Conservation (phyloP, 2,329 filamentous ascomycete species). For the Penicillium sp. region DNA sequence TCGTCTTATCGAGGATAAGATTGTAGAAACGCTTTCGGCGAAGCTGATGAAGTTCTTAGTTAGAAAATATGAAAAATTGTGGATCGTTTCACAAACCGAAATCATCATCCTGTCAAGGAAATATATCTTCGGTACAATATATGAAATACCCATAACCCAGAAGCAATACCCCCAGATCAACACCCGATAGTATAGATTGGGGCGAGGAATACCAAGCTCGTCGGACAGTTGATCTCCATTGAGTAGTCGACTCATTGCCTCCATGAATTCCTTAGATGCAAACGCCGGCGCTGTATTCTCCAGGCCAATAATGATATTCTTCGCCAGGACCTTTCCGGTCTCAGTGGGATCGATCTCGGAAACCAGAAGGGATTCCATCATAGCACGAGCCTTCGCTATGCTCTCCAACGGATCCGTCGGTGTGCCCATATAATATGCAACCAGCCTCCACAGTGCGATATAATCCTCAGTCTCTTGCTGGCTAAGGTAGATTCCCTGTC, state of each 20-base stretch:
- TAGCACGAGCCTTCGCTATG: conserved; percentile 54
- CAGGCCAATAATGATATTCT: conserved; percentile 72
- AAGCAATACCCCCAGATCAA: conserved; percentile 64
- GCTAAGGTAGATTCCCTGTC: conserved; percentile 67
- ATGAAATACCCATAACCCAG: conserved; percentile 57
- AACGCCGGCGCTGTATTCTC: conserved; percentile 64
- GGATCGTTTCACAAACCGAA: conserved; percentile 32
- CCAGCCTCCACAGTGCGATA: conserved; percentile 71
- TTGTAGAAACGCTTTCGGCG: conserved; percentile 56
- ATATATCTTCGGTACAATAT: conserved; percentile 49
- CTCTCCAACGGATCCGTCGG: conserved; percentile 62
- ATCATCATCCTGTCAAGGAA: conserved; percentile 55
- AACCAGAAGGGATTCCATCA: conserved; percentile 66
- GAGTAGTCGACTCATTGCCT: conserved; percentile 66
- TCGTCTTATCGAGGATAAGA: conserved; percentile 62
- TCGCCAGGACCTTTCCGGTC: conserved; percentile 63
- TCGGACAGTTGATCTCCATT: conserved; percentile 65
- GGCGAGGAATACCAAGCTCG: conserved; percentile 57
- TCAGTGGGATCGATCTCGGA: conserved; percentile 65
- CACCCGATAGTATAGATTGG: conserved; percentile 57
- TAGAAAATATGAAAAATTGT: neutral
- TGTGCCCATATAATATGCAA: conserved; percentile 68
- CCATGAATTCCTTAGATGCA: conserved; percentile 64
- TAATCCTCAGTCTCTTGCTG: conserved; percentile 66
- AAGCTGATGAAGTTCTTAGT: conserved; percentile 17